Evolutionary conservation across 441 rosid genomes (phyloP).

Genomic region (Adansonia rubrostipa): DNA sequence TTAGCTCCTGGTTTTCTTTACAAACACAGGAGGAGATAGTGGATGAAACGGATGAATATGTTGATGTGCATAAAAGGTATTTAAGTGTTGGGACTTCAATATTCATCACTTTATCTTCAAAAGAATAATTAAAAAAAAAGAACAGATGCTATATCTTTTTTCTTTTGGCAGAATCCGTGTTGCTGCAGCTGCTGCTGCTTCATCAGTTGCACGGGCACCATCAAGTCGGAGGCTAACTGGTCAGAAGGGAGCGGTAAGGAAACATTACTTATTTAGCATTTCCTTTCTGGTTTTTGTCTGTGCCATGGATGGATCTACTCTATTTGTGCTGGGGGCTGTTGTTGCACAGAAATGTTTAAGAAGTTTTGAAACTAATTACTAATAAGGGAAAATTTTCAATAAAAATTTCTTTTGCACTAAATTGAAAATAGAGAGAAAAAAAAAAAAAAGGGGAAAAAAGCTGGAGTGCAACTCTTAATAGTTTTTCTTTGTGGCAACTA

Average conservation of each 20-base stretch:
- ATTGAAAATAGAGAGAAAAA: not conserved
- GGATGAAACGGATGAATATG: slow-evolving; percentile 97
- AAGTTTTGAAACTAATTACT: not conserved
- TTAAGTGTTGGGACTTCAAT: not conserved
- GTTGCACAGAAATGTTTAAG: not conserved
- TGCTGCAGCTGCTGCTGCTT: slow-evolving; percentile 98
- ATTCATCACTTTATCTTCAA: not conserved
- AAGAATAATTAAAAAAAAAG: not conserved
- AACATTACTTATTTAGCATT: not conserved
- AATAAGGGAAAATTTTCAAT: not conserved
- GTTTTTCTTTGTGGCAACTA: not conserved
- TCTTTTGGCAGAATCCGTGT: slow-evolving; percentile 80
- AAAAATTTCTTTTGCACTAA: not conserved
- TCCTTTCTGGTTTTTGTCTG: not conserved
- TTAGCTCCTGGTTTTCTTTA: slow-evolving; percentile 18
- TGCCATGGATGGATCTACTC: not conserved
- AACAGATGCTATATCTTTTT: not conserved
- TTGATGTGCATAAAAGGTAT: slow-evolving; percentile 94
- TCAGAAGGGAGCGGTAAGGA: slow-evolving; percentile 76
- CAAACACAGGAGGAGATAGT: slow-evolving; percentile 87
- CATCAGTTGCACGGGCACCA: slow-evolving; percentile 89
- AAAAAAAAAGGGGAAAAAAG: not conserved
- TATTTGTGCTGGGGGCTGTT: not conserved
- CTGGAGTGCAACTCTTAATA: not conserved
- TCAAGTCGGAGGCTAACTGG: slow-evolving; percentile 72